phyloP scores from a whole-genome alignment of 2,329 filamentous ascomycete genomes.

The Sporothrix mexicana region DNA sequence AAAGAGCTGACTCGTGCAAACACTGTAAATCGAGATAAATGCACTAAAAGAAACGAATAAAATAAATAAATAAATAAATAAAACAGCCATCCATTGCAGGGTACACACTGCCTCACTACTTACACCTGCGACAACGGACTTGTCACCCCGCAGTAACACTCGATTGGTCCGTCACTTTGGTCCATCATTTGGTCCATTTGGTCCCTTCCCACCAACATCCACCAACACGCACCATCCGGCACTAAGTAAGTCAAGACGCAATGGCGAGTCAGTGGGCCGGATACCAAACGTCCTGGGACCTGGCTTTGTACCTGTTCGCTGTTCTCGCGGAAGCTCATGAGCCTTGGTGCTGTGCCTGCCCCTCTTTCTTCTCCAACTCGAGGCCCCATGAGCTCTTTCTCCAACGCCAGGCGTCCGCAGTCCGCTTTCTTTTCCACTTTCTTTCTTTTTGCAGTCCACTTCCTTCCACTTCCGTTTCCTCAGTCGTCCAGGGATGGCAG shows the following conservation, averaged over 20 bases:
- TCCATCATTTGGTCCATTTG: no score
- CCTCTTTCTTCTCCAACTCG: not conserved
- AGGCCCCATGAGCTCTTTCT: constrained; percentile 23
- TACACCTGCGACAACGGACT: not conserved
- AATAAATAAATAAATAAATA: not conserved
- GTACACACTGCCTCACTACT: not conserved
- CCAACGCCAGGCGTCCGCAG: not conserved
- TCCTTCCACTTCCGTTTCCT: no score
- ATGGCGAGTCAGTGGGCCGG: constrained; percentile 15
- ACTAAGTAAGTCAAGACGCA: not conserved
- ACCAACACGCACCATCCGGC: not conserved
- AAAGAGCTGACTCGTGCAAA: not conserved
- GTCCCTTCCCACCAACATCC: no score
- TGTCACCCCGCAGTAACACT: constrained; percentile 2
- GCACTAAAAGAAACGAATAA: not conserved
- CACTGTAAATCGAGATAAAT: not conserved
- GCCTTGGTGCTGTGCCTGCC: not conserved
- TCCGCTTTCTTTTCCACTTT: not conserved
- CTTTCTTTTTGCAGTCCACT: no score
- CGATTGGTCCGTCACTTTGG: not conserved
- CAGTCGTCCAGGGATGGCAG: not conserved
- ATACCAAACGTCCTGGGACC: constrained; percentile 12
- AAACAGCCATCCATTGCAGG: not conserved
- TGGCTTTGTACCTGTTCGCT: not conserved
- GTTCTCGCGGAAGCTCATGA: not conserved